Evolutionary conservation across 495 filamentous ascomycete genomes (phyloP).

Genomic region (Filosporella fistucella): DNA sequence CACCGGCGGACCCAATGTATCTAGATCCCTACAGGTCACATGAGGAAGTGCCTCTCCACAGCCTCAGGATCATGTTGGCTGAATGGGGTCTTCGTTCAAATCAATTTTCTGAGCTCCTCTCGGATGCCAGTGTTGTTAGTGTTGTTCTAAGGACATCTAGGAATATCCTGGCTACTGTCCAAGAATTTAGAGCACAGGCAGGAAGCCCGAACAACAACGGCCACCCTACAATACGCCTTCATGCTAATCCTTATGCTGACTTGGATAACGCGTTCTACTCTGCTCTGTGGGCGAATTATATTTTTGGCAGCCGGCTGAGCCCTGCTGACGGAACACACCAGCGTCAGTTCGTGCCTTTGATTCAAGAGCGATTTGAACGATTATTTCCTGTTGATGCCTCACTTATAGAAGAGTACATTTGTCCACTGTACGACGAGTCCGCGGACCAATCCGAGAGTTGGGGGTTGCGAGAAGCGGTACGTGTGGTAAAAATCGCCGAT

Average conservation of each 20-base stretch:
- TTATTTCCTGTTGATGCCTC: constrained; percentile 27
- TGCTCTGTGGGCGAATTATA: constrained; percentile 72
- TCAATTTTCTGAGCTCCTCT: constrained; percentile 53
- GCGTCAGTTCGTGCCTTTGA: constrained; percentile 58
- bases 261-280: constrained; percentile 68
- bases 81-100: constrained; percentile 53
- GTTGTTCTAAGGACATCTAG: constrained; percentile 72
- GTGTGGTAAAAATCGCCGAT: constrained; percentile 57
- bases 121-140: constrained; percentile 52
- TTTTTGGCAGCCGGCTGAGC: constrained; percentile 41
- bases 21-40: constrained; percentile 77
- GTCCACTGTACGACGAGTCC: constrained; percentile 22
- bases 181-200: constrained; percentile 29
- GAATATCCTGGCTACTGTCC: constrained; percentile 62
- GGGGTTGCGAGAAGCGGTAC: constrained; percentile 42
- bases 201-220: constrained; percentile 14
- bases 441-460: constrained; percentile 20
- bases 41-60: constrained; percentile 54
- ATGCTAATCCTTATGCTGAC: constrained; percentile 39
- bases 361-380: constrained; percentile 54
- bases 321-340: constrained; percentile 32
- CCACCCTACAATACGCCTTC: constrained; percentile 20
- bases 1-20: constrained; percentile 58
- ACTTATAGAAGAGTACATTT: constrained; percentile 28
- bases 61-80: constrained; percentile 55